These are phyloP conservation scores for Trichosporon ovoides DNA, from an alignment of 1,284 basidiomycete genomes.

Conservation along the genomic window DNA sequence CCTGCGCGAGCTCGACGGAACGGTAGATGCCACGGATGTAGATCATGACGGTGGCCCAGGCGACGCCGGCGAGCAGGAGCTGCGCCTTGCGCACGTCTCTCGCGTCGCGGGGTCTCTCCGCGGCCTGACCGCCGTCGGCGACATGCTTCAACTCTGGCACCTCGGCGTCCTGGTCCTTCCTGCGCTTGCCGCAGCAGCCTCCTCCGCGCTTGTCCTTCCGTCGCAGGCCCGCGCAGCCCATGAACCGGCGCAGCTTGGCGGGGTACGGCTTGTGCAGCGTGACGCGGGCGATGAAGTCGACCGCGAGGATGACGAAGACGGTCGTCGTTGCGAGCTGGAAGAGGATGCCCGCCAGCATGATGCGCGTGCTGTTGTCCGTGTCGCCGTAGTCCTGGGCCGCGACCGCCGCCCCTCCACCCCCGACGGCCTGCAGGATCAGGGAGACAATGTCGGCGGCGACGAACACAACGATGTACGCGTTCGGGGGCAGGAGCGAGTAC, in stretches of 20 bases:
- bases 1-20: conserved; percentile 36
- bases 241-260: neutral
- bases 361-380: conserved; percentile 21
- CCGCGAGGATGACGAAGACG: conserved; percentile 34
- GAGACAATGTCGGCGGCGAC: conserved; percentile 45
- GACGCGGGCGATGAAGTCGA: conserved; percentile 36
- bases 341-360: conserved; percentile 48
- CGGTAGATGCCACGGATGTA: conserved; percentile 41
- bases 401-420: conserved; percentile 44
- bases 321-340: conserved; percentile 43
- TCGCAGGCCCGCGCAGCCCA: neutral
- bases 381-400: conserved; percentile 20
- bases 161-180: conserved; percentile 1
- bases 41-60: conserved; percentile 38
- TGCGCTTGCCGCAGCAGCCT: neutral
- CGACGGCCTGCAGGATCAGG: conserved; percentile 48
- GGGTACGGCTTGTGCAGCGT: conserved; percentile 24
- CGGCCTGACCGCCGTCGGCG: neutral
- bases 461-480: conserved; percentile 44
- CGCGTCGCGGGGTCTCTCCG: neutral
- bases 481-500: conserved; percentile 41
- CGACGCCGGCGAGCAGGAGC: conserved; percentile 32
- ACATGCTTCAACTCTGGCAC: neutral
- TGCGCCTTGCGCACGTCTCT: conserved; percentile 8
- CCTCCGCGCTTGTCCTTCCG: neutral